Evolutionary conservation across 202 grass and related monocot species (phyloP).

Genomic region (Panicum virgatum): DNA sequence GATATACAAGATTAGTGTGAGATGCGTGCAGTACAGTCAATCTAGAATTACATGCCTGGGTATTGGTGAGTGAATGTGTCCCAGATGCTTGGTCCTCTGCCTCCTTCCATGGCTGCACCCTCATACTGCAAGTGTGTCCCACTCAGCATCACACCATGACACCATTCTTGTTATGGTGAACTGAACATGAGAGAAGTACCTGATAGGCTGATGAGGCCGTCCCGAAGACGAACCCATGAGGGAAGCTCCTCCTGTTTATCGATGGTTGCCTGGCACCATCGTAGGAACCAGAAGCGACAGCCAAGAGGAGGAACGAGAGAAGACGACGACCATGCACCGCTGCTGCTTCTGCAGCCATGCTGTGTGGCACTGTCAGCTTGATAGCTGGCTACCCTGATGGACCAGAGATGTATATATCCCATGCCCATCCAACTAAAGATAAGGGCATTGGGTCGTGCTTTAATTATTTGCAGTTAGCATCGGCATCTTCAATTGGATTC

Average conservation of each 20-base stretch:
- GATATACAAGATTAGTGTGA: too few species aligned
- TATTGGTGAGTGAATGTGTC: conserved; percentile 14
- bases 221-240: conserved; percentile 65
- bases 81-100: conserved; percentile 63
- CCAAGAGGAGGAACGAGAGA: conserved; percentile 6
- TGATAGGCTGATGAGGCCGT: conserved; percentile 70
- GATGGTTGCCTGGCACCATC: background rate
- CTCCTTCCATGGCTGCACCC: conserved; percentile 51
- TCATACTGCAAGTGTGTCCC: conserved; percentile 48
- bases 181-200: conserved; percentile 6
- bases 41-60: conserved; percentile 37
- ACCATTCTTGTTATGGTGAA: background rate
- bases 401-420: background rate
- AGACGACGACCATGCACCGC: background rate
- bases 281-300: background rate
- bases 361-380: background rate
- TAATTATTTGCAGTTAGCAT: background rate
- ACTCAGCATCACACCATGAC: too few species aligned
- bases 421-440: background rate
- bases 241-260: conserved; percentile 49
- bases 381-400: background rate
- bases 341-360: background rate
- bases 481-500: background rate
- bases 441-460: background rate
- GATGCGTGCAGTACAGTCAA: background rate